Evolutionary conservation across 2,329 filamentous ascomycete species (phyloP), one percentile per base, ranked within the genome.

Genomic region (Exserohilum rostratum): DNA sequence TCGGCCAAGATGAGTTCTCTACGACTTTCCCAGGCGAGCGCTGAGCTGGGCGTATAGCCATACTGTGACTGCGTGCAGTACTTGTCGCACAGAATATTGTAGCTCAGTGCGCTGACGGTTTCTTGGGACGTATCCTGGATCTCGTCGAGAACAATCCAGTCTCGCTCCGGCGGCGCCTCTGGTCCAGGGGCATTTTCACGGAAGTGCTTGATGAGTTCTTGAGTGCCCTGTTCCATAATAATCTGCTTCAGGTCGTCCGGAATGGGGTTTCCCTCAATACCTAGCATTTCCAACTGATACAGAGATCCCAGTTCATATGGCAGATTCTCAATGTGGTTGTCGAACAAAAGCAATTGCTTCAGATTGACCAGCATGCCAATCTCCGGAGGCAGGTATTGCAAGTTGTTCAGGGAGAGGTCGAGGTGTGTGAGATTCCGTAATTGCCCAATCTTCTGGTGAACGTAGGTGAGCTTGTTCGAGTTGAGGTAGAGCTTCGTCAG

Each of bases 301-400:
- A 99, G 81, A 27, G 91, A 95, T 6, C 95, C 95, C 55, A 99
- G 80, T 74, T 98, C 93, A 67, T 83, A 89, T 1, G 95, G 95
- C 22, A 99, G 81, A 18, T 86, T 87, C 57, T 86, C 85, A 50
- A 99, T 88, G 58, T 90, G 84, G 75, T 99, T 99, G 78, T 96
- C 92, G 74, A 96, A 97, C 2, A 97, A 81, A 25, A 93, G 80
- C 5, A 99, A 82, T 62, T 90, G 87, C 77, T 91, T 92, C 50
- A 99, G 81, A 65, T 93, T 95, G 25, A 93, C 95, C 67, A 96
- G 91, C 93, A 98, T 99, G 70, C 95, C 95, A 57, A 99, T 86
- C 79, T 99, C 93, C 18, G 90, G 85, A 1, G 95, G 95, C 3
- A 99, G 80, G 61, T 90, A 87, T 7, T 83, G 84, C 56, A 99